Percentiles rank a stretch among this genome's conserved stretches.
phyloP scores from a whole-genome alignment of 1,139 yeast genomes.

The Geotrichum reessii region DNA sequence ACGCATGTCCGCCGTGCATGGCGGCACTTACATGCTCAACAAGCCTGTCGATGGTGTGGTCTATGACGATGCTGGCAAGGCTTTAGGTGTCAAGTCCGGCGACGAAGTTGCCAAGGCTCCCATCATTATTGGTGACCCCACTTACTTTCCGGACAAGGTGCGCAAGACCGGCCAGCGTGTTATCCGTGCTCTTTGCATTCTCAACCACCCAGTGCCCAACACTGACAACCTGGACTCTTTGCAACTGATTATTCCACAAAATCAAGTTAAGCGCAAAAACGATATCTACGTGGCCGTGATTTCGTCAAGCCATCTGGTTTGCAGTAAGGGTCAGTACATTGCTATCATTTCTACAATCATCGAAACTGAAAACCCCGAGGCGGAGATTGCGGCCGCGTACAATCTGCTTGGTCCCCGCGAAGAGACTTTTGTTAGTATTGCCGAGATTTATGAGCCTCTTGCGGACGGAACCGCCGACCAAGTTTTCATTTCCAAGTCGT shows the following conservation, averaged over 20 bases:
- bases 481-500: slow-evolving; percentile 77
- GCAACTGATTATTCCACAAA: slow-evolving; percentile 93
- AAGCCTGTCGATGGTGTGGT: slow-evolving; percentile 89
- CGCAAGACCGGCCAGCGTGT: slow-evolving; percentile 79
- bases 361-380: slow-evolving; percentile 89
- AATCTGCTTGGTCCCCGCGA: slow-evolving; percentile 70
- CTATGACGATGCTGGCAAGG: slow-evolving; percentile 64
- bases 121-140: slow-evolving; percentile 93
- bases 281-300: slow-evolving; percentile 92
- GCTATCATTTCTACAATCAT: slow-evolving; percentile 93
- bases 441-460: slow-evolving; percentile 82
- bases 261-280: slow-evolving; percentile 86
- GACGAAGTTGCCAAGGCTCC: slow-evolving; percentile 92
- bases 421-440: slow-evolving; percentile 95
- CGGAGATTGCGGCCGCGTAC: slow-evolving; percentile 91
- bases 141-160: slow-evolving; percentile 91
- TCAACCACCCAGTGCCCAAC: slow-evolving; percentile 84
- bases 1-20: slow-evolving; percentile 90
- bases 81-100: slow-evolving; percentile 81
- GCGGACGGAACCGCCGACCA: slow-evolving; percentile 77
- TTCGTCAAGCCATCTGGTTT: slow-evolving; percentile 85
- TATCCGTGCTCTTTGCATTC: slow-evolving; percentile 88
- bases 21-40: slow-evolving; percentile 97
- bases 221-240: slow-evolving; percentile 82
- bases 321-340: slow-evolving; percentile 81